Conservation (phyloP, 2,329 filamentous ascomycete species). For the Colletotrichum spinosum region DNA sequence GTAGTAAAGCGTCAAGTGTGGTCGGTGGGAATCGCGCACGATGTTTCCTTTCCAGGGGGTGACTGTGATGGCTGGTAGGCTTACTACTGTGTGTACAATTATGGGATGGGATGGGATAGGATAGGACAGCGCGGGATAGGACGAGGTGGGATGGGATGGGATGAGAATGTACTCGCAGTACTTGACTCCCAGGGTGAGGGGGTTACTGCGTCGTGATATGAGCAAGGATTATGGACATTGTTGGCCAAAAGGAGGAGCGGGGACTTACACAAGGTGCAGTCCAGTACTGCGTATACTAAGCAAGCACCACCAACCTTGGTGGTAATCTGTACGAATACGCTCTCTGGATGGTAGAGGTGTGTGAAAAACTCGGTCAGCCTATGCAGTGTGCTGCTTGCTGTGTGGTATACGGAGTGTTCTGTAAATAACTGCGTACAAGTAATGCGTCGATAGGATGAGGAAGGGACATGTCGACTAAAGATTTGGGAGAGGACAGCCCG, state of each 20-base stretch:
- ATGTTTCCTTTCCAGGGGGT: too few species aligned
- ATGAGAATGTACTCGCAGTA: constrained; percentile 9
- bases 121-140: constrained; percentile 2
- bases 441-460: constrained; percentile 1
- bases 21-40: too few species aligned
- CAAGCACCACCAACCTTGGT: too few species aligned
- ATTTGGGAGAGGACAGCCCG: constrained; percentile 17
- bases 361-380: not conserved
- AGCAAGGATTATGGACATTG: constrained; percentile 20
- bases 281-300: too few species aligned
- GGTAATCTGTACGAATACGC: too few species aligned
- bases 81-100: not conserved
- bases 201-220: constrained; percentile 6
- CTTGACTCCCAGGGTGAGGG: not conserved
- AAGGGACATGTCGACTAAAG: too few species aligned
- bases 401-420: not conserved
- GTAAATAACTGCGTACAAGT: too few species aligned
- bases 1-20: too few species aligned
- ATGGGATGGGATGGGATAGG: not conserved
- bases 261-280: constrained; percentile 12
- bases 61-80: too few species aligned
- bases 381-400: constrained; percentile 16
- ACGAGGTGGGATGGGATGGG: constrained; percentile 1
- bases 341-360: not conserved
- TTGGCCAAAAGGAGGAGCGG: not conserved